Conservation (phyloP, 1,284 basidiomycete species). For the Sphagnurus paluster region DNA sequence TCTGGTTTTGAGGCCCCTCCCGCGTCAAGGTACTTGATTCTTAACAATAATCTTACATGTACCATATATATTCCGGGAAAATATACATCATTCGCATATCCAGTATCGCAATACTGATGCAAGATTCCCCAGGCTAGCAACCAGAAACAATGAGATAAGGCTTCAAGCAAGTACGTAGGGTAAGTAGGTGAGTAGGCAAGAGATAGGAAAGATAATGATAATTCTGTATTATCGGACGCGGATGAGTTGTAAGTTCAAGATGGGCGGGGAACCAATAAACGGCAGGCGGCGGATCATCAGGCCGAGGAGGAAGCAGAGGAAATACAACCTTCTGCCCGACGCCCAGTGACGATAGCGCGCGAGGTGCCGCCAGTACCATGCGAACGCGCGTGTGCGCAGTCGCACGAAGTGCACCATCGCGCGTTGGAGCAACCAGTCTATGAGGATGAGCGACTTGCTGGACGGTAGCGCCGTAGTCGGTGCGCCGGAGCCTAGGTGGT, state of each 20-base stretch:
- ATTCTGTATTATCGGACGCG: constrained; percentile 11
- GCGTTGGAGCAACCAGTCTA: constrained; percentile 20
- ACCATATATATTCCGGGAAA: constrained; percentile 11
- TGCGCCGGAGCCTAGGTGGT: constrained; percentile 12
- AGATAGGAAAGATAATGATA: too few relatives aligned
- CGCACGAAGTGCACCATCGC: constrained; percentile 10
- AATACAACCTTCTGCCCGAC: constrained; percentile 18
- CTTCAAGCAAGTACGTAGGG: too few relatives aligned
- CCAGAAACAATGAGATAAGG: too few relatives aligned
- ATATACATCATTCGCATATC: background rate
- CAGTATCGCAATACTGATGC: too few relatives aligned
- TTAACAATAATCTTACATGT: constrained; percentile 17
- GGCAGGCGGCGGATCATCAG: constrained; percentile 22
- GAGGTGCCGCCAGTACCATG: constrained; percentile 19
- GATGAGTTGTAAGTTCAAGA: constrained; percentile 23
- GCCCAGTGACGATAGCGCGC: constrained; percentile 17
- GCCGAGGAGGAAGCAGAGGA: constrained; percentile 22
- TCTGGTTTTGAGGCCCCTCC: background rate
- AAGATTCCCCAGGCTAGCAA: too few relatives aligned
- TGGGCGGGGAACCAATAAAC: constrained; percentile 23
- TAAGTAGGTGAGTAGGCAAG: too few relatives aligned
- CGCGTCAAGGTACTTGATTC: background rate
- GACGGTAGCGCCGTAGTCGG: constrained; percentile 16
- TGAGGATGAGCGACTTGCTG: constrained; percentile 16
- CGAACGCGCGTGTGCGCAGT: constrained; percentile 12